Base-by-base conservation (phyloP, 164 flowering plant species). In the Cinnamomum micranthum region DNA sequence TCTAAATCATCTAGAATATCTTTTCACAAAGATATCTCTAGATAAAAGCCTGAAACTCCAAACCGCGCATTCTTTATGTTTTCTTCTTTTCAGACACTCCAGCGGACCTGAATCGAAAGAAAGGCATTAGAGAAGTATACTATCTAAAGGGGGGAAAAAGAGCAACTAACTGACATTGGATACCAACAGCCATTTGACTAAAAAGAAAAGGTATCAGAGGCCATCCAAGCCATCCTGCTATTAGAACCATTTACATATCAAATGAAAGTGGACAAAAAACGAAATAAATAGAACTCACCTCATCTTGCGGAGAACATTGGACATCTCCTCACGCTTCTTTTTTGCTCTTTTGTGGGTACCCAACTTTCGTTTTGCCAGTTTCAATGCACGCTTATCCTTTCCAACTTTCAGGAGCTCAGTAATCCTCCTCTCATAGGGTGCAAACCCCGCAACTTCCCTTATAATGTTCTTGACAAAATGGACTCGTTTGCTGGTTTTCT, bases 331-430 rank as follows among this genome's bases (percentile, higher is more conserved):
- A 20, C 85, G 66, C 85, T 85, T 85, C 80, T 71, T 79, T 80
- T 82, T 82, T 0, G 84, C 87, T 60, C 87, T 82, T 79, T 84
- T 84, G 82, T 84, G 85, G 69, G 87, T 84, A n/a, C 87, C 87
- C 59, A 85, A 70, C 82, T 85, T 85, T 70, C 84, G 65, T 77
- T 82, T 85, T 15, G 84, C 87, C 35, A 85, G 73, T 79, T 85
- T 85, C 55, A 82, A 71, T 1, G 85, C 87, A 71, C 85, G 82
- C 78, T 85, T 85, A 65, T 84, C 85, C 80, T 82, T 84, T 50
- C 83, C 87, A 25, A 84, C 87, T 70, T 82, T 84, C 22, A 84
- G 71, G 47, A 84, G 84, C 74, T 84, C 87, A 74, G 85, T 82
- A 65, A 82, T 82, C 68, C 87, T 78, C 79, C 82, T 82, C 77